Conservation (phyloP, 2,329 filamentous ascomycete species). For the Penicillium aurantiogriseum region DNA sequence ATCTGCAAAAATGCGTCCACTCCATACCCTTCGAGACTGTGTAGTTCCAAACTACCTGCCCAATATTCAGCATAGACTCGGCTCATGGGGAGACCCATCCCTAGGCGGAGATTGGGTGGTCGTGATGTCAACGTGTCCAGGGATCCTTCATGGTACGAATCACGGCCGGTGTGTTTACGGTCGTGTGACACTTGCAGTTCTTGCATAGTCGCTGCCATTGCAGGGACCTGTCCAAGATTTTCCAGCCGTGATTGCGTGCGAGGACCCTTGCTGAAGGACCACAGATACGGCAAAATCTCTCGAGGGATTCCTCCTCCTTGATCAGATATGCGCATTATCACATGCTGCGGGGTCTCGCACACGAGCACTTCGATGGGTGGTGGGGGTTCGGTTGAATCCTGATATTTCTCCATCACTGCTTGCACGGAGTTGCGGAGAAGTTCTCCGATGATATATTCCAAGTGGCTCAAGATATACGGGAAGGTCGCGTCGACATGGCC, state of each 20-base stretch:
- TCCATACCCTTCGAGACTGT: conserved; percentile 92
- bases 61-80: conserved; percentile 97
- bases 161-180: conserved; percentile 31
- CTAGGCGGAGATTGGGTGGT: conserved; percentile 80
- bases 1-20: conserved; percentile 96
- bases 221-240: conserved; percentile 82
- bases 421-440: conserved; percentile 93
- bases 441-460: conserved; percentile 97
- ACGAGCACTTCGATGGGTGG: conserved; percentile 91
- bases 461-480: conserved; percentile 91
- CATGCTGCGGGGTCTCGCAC: conserved; percentile 89
- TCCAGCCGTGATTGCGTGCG: conserved; percentile 73
- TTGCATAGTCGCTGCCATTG: conserved; percentile 89
- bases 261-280: conserved; percentile 95
- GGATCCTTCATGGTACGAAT: conserved; percentile 58
- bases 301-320: conserved; percentile 88
- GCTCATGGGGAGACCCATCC: conserved; percentile 91
- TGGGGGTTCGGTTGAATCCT: conserved; percentile 50
- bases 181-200: conserved; percentile 61
- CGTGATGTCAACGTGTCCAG: conserved; percentile 76
- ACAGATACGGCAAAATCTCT: conserved; percentile 82
- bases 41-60: conserved; percentile 87
- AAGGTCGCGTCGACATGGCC: conserved; percentile 89
- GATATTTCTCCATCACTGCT: conserved; percentile 76
- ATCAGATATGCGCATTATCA: conserved; percentile 94